Percentiles rank a stretch among this genome's conserved stretches.
phyloP scores from a whole-genome alignment of 2,329 filamentous ascomycete genomes.

The Geoglossum cookeanum region DNA sequence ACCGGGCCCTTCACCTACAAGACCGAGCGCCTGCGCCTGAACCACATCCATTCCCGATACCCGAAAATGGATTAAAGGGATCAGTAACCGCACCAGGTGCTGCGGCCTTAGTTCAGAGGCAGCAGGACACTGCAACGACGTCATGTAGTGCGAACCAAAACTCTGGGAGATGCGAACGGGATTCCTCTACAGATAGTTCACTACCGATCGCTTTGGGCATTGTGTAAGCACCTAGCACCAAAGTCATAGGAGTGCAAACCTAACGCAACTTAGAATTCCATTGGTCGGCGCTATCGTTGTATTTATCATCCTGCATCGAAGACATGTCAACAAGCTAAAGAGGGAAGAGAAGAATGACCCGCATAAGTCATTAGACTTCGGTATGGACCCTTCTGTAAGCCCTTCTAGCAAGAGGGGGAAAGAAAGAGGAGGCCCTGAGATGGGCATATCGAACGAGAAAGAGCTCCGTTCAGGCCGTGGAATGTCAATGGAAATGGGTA shows the following conservation, averaged over 20 bases:
- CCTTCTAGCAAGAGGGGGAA: conserved; percentile 26
- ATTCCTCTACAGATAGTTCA: conserved; percentile 31
- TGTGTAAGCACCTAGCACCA: conserved; percentile 35
- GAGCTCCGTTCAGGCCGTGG: conserved; percentile 24
- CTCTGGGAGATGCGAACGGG: conserved; percentile 32
- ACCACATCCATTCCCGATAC: background rate
- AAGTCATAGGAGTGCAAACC: conserved; percentile 6
- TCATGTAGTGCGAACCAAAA: conserved; percentile 13
- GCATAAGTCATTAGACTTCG: conserved; percentile 85
- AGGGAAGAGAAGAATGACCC: conserved; percentile 71
- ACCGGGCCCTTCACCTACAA: conserved; percentile 14
- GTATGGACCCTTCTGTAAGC: conserved; percentile 37
- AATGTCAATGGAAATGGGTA: conserved; percentile 44
- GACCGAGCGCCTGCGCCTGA: conserved; percentile 9
- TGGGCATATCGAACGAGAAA: conserved; percentile 39
- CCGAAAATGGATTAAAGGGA: conserved; percentile 3
- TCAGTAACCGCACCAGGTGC: conserved; percentile 13
- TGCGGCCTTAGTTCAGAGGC: conserved; percentile 14
- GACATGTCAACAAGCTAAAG: conserved; percentile 50
- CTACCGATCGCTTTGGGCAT: conserved; percentile 50
- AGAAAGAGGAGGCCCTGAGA: conserved; percentile 23
- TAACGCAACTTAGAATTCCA: conserved; percentile 43
- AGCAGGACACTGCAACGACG: conserved; percentile 8
- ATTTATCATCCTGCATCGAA: conserved; percentile 59
- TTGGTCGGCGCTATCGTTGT: conserved; percentile 45